Evolutionary conservation across 257 asterid genomes (phyloP), one percentile per base, ranked within the genome.

Genomic region (Salvia miltiorrhiza): DNA sequence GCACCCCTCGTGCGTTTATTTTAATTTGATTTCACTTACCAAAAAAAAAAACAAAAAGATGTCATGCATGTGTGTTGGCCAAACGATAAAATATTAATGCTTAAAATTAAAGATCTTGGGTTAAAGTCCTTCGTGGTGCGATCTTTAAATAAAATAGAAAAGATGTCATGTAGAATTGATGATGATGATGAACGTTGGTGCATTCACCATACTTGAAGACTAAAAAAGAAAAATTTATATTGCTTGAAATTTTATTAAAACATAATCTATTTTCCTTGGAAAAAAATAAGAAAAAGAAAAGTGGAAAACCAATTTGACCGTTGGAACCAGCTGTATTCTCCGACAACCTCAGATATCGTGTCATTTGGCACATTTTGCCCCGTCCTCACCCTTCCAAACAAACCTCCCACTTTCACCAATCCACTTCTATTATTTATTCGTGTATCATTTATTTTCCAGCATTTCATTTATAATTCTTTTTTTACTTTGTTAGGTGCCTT

Each of bases 321-420:
- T 84, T 87, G 91, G 54, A 74, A 68, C 82, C 87, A 82, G 87
- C 84, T 82, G 90, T 78, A 77, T 69, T 67, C 71, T 61, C 79
- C 78, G 79, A 80, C 82, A 78, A 63, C 81, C 74, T 77, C 67
- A 76, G 82, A 67, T 63, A 68, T 74, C 79, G 84, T 70, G 85
- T 77, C 86, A 59, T 67, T 71, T 53, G 67, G 21, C 69, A 62
- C 76, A 74, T 52, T 69, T 24, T 74, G 62, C 67, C 57, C 35
- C 39, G 65, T 72, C 47, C 32, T 24, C 41, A 32, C 30, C 56
- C 28, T 9, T 28, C 47, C 65, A 37, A 37, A 60, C 35, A 39
- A 40, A 20, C 53, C 67, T 23, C 53, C 67, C 39, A 39, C 53
- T 62, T 62, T 62, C 53, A 62, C 67, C 67, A 62, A 40, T 62